These are phyloP conservation scores for Rhododendron kiyosumense DNA, from an alignment of 148 eudicot species.

Conservation along the genomic window DNA sequence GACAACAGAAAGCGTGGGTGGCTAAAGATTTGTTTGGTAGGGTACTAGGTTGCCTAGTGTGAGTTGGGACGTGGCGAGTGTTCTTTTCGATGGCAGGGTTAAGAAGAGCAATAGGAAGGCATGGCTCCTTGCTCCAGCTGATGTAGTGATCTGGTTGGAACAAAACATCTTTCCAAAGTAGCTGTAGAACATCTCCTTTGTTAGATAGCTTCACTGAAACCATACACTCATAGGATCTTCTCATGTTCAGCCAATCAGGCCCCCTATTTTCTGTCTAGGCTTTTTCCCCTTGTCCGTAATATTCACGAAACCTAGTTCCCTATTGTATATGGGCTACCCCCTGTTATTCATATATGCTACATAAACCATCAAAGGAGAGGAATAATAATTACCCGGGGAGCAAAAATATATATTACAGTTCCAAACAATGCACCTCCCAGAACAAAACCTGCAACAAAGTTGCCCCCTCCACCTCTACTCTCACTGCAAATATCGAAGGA, in stretches of 20 bases:
- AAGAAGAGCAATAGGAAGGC: background rate
- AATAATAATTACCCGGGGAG: constrained; percentile 66
- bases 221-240: background rate
- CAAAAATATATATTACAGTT: constrained; percentile 71
- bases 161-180: background rate
- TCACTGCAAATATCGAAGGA: constrained; percentile 36
- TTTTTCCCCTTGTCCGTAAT: background rate
- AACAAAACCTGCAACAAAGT: constrained; percentile 71
- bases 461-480: constrained; percentile 51
- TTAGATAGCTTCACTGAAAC: background rate
- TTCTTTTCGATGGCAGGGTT: background rate
- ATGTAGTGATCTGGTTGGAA: background rate
- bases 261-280: background rate
- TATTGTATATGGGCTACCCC: background rate
- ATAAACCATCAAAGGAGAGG: background rate
- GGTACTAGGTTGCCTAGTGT: background rate
- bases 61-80: background rate
- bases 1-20: background rate
- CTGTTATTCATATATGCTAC: background rate
- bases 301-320: background rate
- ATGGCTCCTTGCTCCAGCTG: background rate
- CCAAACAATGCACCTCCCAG: constrained; percentile 88
- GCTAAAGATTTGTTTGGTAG: background rate
- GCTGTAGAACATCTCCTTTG: background rate
- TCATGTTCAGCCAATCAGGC: background rate